These are phyloP conservation scores for Aspergillus hortae DNA, from an alignment of 2,329 filamentous ascomycete genomes.

Conservation along the genomic window DNA sequence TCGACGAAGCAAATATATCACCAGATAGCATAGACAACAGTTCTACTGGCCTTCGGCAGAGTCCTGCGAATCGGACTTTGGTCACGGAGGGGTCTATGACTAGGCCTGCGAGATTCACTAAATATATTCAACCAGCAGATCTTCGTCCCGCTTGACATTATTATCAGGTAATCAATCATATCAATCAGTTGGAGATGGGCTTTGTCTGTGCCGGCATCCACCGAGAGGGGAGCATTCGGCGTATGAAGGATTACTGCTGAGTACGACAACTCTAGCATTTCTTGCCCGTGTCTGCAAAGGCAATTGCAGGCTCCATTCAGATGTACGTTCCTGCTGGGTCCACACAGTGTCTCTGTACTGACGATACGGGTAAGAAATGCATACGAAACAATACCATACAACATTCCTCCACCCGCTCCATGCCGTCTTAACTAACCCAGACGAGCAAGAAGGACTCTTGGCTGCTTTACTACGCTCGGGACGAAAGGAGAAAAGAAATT, in stretches of 20 bases:
- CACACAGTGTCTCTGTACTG: background rate
- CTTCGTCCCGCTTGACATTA: background rate
- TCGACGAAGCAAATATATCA: no score
- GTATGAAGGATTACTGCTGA: no score
- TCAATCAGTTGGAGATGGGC: background rate
- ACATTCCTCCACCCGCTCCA: background rate
- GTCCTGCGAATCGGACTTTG: background rate
- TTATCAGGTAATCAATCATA: background rate
- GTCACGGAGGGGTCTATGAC: background rate
- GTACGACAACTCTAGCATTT: background rate
- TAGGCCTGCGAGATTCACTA: background rate
- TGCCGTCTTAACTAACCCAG: background rate
- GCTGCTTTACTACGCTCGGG: background rate
- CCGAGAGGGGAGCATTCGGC: background rate
- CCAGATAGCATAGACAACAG: no score
- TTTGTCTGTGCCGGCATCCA: background rate
- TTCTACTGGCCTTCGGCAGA: no score
- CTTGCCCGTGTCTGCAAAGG: background rate
- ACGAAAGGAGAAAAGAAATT: background rate
- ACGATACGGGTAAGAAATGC: background rate
- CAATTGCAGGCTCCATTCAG: background rate
- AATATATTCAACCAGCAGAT: background rate
- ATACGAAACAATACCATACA: background rate
- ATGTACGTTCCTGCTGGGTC: no score
- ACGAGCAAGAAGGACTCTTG: background rate